Conservation (phyloP, 1,284 basidiomycete genomes). For the Cutaneotrichosporon cutaneum region DNA sequence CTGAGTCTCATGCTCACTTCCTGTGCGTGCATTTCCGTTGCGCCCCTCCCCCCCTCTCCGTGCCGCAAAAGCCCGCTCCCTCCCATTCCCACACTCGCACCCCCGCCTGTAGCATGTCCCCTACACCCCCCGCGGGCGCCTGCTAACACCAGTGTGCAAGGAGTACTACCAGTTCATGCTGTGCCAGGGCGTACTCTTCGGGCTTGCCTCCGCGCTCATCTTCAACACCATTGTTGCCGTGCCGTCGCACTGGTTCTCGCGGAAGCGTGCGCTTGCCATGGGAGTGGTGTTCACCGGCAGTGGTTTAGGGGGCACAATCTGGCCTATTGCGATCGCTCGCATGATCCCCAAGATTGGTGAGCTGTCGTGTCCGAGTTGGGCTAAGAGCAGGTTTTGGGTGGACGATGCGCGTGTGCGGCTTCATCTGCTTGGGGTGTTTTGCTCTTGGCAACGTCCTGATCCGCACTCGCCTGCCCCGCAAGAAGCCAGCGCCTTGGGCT, state of each 20-base stretch:
- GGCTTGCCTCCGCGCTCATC: constrained; percentile 51
- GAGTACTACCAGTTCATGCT: constrained; percentile 60
- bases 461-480: constrained; percentile 27
- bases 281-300: constrained; percentile 38
- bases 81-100: neutral
- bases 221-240: constrained; percentile 58
- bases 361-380: neutral
- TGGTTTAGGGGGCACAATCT: constrained; percentile 47
- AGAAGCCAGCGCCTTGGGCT: constrained; percentile 26
- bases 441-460: constrained; percentile 24
- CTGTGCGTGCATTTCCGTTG: constrained; percentile 2
- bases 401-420: constrained; percentile 35
- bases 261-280: constrained; percentile 34
- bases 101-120: no score
- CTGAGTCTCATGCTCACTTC: constrained; percentile 35
- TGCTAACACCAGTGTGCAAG: constrained; percentile 53
- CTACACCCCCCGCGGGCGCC: no score
- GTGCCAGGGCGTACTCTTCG: constrained; percentile 30
- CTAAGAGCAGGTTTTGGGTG: constrained; percentile 23
- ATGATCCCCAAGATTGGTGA: constrained; percentile 17
- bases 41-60: no score
- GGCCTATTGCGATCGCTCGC: constrained; percentile 16
- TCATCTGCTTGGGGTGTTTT: constrained; percentile 31
- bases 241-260: constrained; percentile 58
- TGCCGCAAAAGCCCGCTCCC: no score